A percentile compares a stretch with the other conserved stretches of the same genome.
phyloP scores from a whole-genome alignment of 352 stramenopile species.

The Phytopythium boreale region DNA sequence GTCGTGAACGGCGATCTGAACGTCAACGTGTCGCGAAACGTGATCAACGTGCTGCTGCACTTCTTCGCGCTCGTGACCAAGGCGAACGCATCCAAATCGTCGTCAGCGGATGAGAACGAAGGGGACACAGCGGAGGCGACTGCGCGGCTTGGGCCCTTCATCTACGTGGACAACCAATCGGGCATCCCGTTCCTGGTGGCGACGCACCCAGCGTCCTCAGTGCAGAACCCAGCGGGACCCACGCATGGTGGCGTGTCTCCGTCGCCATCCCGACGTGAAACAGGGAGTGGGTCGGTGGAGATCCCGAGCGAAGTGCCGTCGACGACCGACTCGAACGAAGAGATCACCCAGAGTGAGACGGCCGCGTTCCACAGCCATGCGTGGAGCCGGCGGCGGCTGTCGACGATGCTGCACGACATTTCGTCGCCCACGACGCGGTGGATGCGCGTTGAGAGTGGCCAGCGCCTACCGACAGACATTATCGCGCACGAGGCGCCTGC shows the following conservation, averaged over 20 bases:
- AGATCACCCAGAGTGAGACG: slow-evolving; percentile 40
- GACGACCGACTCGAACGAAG: slow-evolving; percentile 28
- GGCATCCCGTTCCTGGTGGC: slow-evolving; percentile 81
- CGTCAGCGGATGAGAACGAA: slow-evolving; percentile 17
- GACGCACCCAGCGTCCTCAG: slow-evolving; percentile 31
- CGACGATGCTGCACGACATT: slow-evolving; percentile 73
- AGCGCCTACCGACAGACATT: slow-evolving; percentile 70
- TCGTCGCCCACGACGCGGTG: slow-evolving; percentile 68
- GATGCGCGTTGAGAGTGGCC: slow-evolving; percentile 61
- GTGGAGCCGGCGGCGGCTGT: slow-evolving; percentile 65
- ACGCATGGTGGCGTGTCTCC: slow-evolving; percentile 8
- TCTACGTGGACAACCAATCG: slow-evolving; percentile 87
- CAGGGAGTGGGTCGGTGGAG: slow-evolving; percentile 38
- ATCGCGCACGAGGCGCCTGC: slow-evolving; percentile 80
- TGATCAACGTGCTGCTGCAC: slow-evolving; percentile 81
- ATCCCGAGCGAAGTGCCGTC: slow-evolving; percentile 50
- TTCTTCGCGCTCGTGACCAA: slow-evolving; percentile 77
- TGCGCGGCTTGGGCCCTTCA: slow-evolving; percentile 67
- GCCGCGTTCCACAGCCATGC: slow-evolving; percentile 47
- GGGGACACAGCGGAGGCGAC: slow-evolving; percentile 22
- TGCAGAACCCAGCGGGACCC: neutral
- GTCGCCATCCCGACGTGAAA: slow-evolving; percentile 6
- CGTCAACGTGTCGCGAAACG: slow-evolving; percentile 78
- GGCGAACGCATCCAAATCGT: slow-evolving; percentile 30
- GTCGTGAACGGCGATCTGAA: slow-evolving; percentile 81